These are phyloP conservation scores for Rhynchospora breviuscula DNA, from an alignment of 176 grass and related monocot species.

Conservation along the genomic window DNA sequence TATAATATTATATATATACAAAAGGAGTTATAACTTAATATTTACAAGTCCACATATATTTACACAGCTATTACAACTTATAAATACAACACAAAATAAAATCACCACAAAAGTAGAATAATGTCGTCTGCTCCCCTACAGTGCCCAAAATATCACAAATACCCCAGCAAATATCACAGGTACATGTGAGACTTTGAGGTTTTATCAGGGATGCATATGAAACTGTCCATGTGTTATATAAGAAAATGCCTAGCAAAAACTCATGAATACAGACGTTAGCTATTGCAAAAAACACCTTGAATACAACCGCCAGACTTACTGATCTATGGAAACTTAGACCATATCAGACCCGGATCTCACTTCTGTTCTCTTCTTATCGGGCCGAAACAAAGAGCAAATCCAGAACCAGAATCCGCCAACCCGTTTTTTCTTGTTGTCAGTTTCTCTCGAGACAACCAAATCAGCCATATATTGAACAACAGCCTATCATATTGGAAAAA, in stretches of 20 bases:
- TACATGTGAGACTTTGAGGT: neutral
- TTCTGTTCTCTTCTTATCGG: slow-evolving; percentile 39
- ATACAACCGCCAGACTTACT: slow-evolving; percentile 9
- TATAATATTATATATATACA: neutral
- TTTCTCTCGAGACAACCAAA: slow-evolving; percentile 51
- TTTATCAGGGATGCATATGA: slow-evolving; percentile 6
- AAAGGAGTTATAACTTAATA: neutral
- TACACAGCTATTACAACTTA: neutral
- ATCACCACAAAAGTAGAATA: neutral
- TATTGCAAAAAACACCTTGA: neutral
- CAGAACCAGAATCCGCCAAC: slow-evolving; percentile 53
- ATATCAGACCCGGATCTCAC: slow-evolving; percentile 25
- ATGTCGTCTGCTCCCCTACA: neutral
- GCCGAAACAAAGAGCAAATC: slow-evolving; percentile 55
- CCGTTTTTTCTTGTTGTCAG: slow-evolving; percentile 28
- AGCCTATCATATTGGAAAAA: slow-evolving; percentile 37
- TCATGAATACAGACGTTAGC: neutral
- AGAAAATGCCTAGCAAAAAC: neutral
- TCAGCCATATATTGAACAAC: slow-evolving; percentile 73
- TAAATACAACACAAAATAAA: slow-evolving; percentile 6
- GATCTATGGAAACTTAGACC: slow-evolving; percentile 35
- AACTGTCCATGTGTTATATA: neutral
- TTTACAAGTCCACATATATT: slow-evolving; percentile 17
- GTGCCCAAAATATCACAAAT: neutral
- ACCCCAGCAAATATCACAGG: neutral